Percentiles rank a stretch among this genome's conserved stretches.
Evolutionary conservation across 2,329 filamentous ascomycete genomes (phyloP).

Genomic region (Nemania sp.): DNA sequence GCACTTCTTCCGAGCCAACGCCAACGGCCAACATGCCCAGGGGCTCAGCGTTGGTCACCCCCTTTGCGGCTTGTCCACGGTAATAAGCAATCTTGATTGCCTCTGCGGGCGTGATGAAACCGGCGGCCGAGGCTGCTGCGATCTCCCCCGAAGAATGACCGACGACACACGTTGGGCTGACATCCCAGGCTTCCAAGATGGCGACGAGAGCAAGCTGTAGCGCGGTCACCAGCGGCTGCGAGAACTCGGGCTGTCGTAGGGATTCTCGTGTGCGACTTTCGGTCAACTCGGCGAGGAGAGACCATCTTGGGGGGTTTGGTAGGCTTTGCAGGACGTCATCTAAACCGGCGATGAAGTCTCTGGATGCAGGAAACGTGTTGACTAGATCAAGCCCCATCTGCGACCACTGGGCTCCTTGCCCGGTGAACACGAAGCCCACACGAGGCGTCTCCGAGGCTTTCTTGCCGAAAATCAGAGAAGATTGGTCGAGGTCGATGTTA

Average conservation of each 20-base stretch:
- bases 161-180: slow-evolving; percentile 17
- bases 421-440: slow-evolving; percentile 34
- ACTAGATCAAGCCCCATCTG: slow-evolving; percentile 30
- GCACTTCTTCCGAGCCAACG: slow-evolving; percentile 12
- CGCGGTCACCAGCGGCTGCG: slow-evolving; percentile 32
- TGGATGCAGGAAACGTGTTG: slow-evolving; percentile 5
- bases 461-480: slow-evolving; percentile 1
- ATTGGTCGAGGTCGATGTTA: slow-evolving; percentile 9
- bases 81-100: slow-evolving; percentile 29
- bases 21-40: slow-evolving; percentile 33
- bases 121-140: slow-evolving; percentile 26
- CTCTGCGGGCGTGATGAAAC: neutral
- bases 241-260: slow-evolving; percentile 31
- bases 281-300: slow-evolving; percentile 32
- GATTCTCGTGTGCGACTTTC: slow-evolving; percentile 16
- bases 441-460: neutral
- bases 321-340: slow-evolving; percentile 26
- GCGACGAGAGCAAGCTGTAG: slow-evolving; percentile 23
- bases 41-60: neutral
- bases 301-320: slow-evolving; percentile 28
- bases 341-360: slow-evolving; percentile 21
- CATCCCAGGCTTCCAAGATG: slow-evolving; percentile 21
- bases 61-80: slow-evolving; percentile 13
- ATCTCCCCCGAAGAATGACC: slow-evolving; percentile 36
- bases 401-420: slow-evolving; percentile 35